Evolutionary conservation across 805 yeast genomes (phyloP).

Genomic region (Teunomyces atbi): DNA sequence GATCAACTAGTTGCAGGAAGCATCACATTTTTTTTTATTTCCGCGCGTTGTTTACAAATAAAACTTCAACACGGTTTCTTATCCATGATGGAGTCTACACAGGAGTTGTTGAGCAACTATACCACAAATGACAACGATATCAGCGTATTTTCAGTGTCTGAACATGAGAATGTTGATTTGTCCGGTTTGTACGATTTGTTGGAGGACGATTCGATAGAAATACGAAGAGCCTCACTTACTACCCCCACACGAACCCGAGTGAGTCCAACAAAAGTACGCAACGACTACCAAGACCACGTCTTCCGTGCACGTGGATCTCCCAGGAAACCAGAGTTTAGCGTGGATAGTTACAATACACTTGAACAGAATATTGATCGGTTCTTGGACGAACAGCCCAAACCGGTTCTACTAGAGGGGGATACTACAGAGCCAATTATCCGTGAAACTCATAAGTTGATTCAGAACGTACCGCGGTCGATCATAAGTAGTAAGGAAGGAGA

Average conservation of each 20-base stretch:
- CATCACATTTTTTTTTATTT: not conserved
- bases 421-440: constrained; percentile 21
- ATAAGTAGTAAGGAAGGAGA: constrained; percentile 23
- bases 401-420: constrained; percentile 9
- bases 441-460: constrained; percentile 29
- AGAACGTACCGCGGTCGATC: constrained; percentile 20
- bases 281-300: constrained; percentile 18
- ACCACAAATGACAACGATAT: constrained; percentile 12
- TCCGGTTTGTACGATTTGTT: constrained; percentile 12
- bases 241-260: constrained; percentile 10
- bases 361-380: constrained; percentile 12
- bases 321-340: not conserved
- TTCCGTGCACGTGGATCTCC: constrained; percentile 10
- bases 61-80: not conserved
- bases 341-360: constrained; percentile 7
- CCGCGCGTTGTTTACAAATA: constrained; percentile 8
- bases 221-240: constrained; percentile 10
- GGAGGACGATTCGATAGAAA: constrained; percentile 18
- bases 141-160: constrained; percentile 15
- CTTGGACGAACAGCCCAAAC: constrained; percentile 3
- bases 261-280: constrained; percentile 11
- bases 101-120: constrained; percentile 13
- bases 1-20: not conserved
- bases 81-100: constrained; percentile 10
- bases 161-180: constrained; percentile 5